phyloP scores from a whole-genome alignment of 805 yeast species.

The Komagataella ulmi region DNA sequence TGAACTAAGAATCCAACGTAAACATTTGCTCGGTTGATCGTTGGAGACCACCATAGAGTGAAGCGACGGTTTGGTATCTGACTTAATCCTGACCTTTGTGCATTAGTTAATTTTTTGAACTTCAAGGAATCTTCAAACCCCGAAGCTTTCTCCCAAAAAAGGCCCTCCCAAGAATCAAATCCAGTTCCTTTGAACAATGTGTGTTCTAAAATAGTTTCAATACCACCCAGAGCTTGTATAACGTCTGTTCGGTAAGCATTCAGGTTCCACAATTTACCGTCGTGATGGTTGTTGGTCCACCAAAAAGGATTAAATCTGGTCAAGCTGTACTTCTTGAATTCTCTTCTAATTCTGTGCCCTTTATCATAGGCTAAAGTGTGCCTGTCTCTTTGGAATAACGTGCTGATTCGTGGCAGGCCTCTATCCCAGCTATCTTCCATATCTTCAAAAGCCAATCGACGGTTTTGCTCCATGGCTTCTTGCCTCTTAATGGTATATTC shows the following conservation, averaged over 20 bases:
- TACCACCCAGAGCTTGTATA: slow-evolving; percentile 94
- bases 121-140: slow-evolving; percentile 96
- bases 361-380: slow-evolving; percentile 91
- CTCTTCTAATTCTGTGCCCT: slow-evolving; percentile 78
- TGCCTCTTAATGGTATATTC: slow-evolving; percentile 85
- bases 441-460: slow-evolving; percentile 84
- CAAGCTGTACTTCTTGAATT: slow-evolving; percentile 61
- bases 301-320: slow-evolving; percentile 79
- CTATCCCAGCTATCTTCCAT: slow-evolving; percentile 93
- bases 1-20: slow-evolving; percentile 97
- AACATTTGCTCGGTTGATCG: slow-evolving; percentile 94
- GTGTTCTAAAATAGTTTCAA: slow-evolving; percentile 90
- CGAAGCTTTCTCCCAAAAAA: slow-evolving; percentile 96
- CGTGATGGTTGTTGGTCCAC: slow-evolving; percentile 94
- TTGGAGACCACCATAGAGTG: slow-evolving; percentile 99
- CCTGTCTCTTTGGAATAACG: slow-evolving; percentile 88
- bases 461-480: slow-evolving; percentile 75
- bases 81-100: slow-evolving; percentile 92
- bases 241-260: slow-evolving; percentile 91
- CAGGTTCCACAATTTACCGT: slow-evolving; percentile 91
- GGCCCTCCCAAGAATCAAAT: slow-evolving; percentile 95
- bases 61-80: slow-evolving; percentile 97
- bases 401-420: slow-evolving; percentile 92
- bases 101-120: slow-evolving; percentile 89
- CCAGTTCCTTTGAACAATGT: slow-evolving; percentile 95